Percentiles rank a stretch among this genome's conserved stretches.
These are phyloP conservation scores for Neurospora tetraspora DNA, from an alignment of 495 filamentous ascomycete species.

Conservation along the genomic window DNA sequence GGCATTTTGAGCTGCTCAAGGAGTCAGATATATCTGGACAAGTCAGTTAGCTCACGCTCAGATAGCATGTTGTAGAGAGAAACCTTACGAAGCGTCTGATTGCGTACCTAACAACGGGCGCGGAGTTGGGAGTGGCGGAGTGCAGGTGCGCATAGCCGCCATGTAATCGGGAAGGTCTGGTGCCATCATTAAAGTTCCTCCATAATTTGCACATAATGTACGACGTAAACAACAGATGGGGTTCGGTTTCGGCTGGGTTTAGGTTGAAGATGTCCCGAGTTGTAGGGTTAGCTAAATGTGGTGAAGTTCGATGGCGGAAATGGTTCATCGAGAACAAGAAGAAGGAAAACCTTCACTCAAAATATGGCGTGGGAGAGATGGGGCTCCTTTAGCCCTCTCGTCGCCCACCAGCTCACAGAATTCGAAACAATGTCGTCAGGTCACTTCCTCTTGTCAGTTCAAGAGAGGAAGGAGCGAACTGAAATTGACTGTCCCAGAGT, in stretches of 20 bases:
- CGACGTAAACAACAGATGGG: no score
- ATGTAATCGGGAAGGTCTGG: no score
- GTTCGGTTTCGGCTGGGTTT: no score
- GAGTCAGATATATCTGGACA: neutral
- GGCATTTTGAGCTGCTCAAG: neutral
- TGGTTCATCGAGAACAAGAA: neutral
- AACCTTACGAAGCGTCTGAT: neutral
- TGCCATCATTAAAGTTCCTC: no score
- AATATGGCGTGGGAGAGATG: neutral
- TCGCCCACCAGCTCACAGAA: neutral
- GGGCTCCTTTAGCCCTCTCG: neutral
- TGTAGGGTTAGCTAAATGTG: neutral
- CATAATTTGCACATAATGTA: no score
- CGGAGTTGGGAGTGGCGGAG: no score
- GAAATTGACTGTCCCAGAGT: neutral
- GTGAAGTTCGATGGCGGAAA: neutral
- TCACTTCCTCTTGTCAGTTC: neutral
- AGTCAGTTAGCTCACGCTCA: neutral
- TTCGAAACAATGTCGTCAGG: neutral
- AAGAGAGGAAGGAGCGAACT: neutral
- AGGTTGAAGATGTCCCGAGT: no score
- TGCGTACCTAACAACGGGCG: no score
- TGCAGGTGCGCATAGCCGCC: no score
- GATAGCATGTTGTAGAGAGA: neutral
- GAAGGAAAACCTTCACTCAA: neutral